These are phyloP conservation scores for Lumnitzera littorea DNA, from an alignment of 345 rosid species.

Conservation along the genomic window DNA sequence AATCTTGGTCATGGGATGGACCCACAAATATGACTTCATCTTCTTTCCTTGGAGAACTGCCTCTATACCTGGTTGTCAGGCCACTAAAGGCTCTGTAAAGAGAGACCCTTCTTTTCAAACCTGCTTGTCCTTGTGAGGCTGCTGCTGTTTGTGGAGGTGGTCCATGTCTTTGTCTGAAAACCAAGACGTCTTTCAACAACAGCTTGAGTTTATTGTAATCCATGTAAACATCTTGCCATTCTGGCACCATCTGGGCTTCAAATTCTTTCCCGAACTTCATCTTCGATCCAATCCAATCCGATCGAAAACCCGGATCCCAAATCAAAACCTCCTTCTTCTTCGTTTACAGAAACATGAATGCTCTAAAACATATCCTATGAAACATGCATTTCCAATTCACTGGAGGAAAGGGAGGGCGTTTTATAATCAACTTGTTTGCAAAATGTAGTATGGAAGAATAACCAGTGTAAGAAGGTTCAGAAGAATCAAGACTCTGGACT, in stretches of 20 bases:
- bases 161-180: constrained; percentile 10
- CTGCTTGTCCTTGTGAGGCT: background rate
- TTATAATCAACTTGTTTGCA: no score
- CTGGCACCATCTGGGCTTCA: constrained; percentile 62
- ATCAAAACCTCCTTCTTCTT: background rate
- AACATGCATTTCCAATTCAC: no score
- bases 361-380: no score
- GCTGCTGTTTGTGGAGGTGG: constrained; percentile 7
- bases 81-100: constrained; percentile 82
- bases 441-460: no score
- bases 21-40: constrained; percentile 52
- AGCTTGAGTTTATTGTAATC: constrained; percentile 57
- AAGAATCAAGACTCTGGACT: no score
- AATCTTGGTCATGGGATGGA: constrained; percentile 13
- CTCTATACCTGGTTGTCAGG: constrained; percentile 26
- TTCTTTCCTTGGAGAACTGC: constrained; percentile 28
- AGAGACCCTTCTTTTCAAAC: constrained; percentile 27
- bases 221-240: constrained; percentile 87
- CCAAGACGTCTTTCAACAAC: constrained; percentile 38
- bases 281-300: background rate
- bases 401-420: no score
- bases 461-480: no score
- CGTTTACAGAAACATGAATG: no score
- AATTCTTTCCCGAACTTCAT: constrained; percentile 37
- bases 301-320: no score